Evolutionary conservation across 2,329 filamentous ascomycete genomes (phyloP).

Genomic region (Arthroderma sp.): DNA sequence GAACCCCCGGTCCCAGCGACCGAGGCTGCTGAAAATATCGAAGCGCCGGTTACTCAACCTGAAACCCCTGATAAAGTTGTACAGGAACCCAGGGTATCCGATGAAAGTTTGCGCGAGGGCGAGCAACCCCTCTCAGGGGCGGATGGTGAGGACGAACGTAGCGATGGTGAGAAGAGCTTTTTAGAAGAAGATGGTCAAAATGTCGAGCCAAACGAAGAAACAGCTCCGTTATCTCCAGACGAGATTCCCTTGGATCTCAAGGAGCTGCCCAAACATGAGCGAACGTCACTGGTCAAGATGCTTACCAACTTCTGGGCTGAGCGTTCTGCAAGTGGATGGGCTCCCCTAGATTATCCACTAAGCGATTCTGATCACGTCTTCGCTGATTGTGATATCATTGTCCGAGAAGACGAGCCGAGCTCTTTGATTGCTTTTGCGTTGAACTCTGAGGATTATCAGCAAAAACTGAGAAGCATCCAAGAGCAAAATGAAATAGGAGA

Average conservation of each 20-base stretch:
- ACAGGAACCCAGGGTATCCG: conserved; percentile 13
- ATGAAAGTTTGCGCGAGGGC: conserved; percentile 16
- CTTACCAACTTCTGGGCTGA: conserved; percentile 98
- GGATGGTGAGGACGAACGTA: conserved; percentile 55
- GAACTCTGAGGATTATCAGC: conserved; percentile 73
- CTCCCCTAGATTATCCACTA: conserved; percentile 81
- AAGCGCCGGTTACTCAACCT: conserved; percentile 15
- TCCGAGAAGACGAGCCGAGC: conserved; percentile 92
- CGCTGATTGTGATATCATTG: conserved; percentile 90
- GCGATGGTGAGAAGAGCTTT: conserved; percentile 59
- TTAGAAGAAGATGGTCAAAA: conserved; percentile 41
- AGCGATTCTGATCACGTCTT: conserved; percentile 86
- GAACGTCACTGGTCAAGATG: conserved; percentile 86
- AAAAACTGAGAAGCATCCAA: conserved; percentile 50
- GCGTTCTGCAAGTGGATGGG: conserved; percentile 89
- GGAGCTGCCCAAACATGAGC: conserved; percentile 83
- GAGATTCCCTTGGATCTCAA: conserved; percentile 47
- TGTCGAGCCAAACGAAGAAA: conserved; percentile 36
- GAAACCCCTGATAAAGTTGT: conserved; percentile 16
- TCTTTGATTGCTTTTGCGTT: conserved; percentile 90
- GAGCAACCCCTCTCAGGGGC: conserved; percentile 49
- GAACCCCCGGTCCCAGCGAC: conserved; percentile 14
- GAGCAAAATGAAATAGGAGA: conserved; percentile 25
- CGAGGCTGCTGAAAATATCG: conserved; percentile 21
- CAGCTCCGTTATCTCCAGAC: conserved; percentile 40